phyloP scores from a whole-genome alignment of 352 stramenopile genomes.

The Phytophthora pini region DNA sequence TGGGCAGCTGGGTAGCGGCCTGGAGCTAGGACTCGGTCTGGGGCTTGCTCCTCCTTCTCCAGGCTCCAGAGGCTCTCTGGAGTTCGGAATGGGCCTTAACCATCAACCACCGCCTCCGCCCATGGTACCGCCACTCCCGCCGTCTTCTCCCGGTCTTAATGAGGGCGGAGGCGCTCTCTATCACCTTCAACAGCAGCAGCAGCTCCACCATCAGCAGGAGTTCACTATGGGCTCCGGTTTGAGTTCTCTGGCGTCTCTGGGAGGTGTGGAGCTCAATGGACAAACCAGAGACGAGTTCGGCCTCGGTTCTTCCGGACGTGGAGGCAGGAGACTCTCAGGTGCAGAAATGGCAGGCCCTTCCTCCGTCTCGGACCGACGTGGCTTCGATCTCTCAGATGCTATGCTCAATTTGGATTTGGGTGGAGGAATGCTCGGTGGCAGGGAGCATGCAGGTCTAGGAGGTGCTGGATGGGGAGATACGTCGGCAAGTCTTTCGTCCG shows the following conservation, averaged over 20 bases:
- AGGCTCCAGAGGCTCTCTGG: constrained; percentile 10
- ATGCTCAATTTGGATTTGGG: constrained; percentile 51
- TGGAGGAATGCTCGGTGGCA: constrained; percentile 17
- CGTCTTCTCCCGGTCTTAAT: constrained; percentile 22
- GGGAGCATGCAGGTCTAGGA: constrained; percentile 3
- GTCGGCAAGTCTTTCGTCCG: constrained; percentile 22
- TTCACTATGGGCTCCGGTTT: constrained; percentile 15
- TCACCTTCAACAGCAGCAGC: constrained; percentile 55
- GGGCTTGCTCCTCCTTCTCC: constrained; percentile 13
- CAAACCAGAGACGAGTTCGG: constrained; percentile 23
- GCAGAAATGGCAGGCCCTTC: constrained; percentile 4
- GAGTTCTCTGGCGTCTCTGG: constrained; percentile 27
- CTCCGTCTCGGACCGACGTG: constrained; percentile 17
- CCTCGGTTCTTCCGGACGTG: constrained; percentile 16
- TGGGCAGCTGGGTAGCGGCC: constrained; percentile 11
- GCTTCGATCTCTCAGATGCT: constrained; percentile 50
- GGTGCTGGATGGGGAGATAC: constrained; percentile 23
- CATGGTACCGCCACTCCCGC: constrained; percentile 27
- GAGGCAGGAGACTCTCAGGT: constrained; percentile 8
- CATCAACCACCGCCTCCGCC: constrained; percentile 20
- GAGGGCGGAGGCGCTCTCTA: constrained; percentile 34
- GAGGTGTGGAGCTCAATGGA: constrained; percentile 24
- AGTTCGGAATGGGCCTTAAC: constrained; percentile 14
- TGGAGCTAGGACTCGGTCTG: constrained; percentile 30
- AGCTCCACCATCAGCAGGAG: constrained; percentile 45